Conservation (phyloP, 306 rosid species). For the Quercus agrifolia region DNA sequence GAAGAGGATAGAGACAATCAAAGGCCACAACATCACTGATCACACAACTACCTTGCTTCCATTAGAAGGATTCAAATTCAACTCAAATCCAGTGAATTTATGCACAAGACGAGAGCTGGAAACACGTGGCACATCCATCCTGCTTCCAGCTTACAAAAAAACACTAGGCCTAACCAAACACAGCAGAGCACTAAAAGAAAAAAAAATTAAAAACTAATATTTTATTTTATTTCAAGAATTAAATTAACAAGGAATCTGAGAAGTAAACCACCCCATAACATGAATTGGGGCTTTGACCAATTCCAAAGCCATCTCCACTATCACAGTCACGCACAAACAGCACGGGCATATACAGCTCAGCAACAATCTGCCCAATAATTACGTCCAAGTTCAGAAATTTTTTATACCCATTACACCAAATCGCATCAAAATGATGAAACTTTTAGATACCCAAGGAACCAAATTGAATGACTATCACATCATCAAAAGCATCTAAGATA, state of each 20-base stretch:
- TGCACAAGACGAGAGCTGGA: too few relatives aligned
- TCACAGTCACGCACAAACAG: constrained; percentile 71
- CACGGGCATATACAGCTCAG: constrained; percentile 86
- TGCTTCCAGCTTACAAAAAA: too few relatives aligned
- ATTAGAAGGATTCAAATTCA: too few relatives aligned
- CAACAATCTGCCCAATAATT: constrained; percentile 42
- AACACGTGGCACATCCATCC: too few relatives aligned
- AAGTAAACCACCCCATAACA: constrained; percentile 90
- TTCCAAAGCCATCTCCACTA: constrained; percentile 76
- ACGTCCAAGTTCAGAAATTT: not conserved
- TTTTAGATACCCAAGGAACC: not conserved
- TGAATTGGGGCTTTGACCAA: constrained; percentile 81
- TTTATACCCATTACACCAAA: too few relatives aligned
- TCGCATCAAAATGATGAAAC: not conserved
- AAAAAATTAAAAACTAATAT: not conserved
- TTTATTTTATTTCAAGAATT: not conserved
- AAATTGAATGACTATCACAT: not conserved
- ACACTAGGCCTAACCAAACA: not conserved
- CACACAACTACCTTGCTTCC: too few relatives aligned
- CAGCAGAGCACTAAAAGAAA: not conserved
- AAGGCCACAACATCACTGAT: not conserved
- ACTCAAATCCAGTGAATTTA: too few relatives aligned
- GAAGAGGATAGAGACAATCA: not conserved
- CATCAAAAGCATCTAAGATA: too few relatives aligned
- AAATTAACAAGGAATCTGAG: constrained; percentile 65